These are phyloP conservation scores for Scutellaria minor DNA, from an alignment of 257 asterid species.

Conservation along the genomic window DNA sequence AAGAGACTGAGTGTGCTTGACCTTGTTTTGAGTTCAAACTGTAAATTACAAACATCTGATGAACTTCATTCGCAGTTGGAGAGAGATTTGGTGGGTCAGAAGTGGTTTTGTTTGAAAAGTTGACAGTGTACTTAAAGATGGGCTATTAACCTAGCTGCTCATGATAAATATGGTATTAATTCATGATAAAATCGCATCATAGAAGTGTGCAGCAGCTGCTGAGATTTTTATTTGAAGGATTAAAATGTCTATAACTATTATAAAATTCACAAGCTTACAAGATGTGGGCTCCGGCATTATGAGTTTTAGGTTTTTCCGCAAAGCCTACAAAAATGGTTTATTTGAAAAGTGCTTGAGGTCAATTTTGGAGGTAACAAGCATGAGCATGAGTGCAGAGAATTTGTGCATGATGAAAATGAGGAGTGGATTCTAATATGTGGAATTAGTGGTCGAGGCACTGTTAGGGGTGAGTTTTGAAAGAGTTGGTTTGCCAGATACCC, in stretches of 20 bases:
- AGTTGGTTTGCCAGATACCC: not conserved
- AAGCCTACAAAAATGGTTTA: not conserved
- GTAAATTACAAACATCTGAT: not conserved
- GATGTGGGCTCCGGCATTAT: conserved; percentile 26
- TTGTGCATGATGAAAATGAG: not conserved
- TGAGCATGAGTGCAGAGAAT: not conserved
- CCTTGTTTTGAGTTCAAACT: conserved; percentile 15
- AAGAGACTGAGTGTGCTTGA: conserved; percentile 5
- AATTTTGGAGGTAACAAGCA: not conserved
- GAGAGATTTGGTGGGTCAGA: conserved; percentile 11
- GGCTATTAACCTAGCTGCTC: not conserved
- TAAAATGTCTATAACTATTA: conserved; percentile 16
- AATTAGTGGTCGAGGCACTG: not conserved
- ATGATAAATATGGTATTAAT: not conserved
- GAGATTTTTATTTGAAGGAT: not conserved
- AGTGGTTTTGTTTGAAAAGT: conserved; percentile 8
- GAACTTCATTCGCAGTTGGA: conserved; percentile 5
- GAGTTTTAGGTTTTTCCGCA: not conserved
- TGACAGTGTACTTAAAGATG: not conserved
- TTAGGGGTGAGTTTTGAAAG: not conserved
- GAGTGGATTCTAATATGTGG: conserved; percentile 1
- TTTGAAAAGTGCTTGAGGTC: not conserved
- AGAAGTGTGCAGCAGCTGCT: not conserved
- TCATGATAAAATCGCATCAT: not conserved
- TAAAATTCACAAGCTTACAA: not conserved